Evolutionary conservation across 1,139 yeast genomes (phyloP), one percentile per base, ranked within the genome.

Genomic region (Lodderomyces jiufengensis): DNA sequence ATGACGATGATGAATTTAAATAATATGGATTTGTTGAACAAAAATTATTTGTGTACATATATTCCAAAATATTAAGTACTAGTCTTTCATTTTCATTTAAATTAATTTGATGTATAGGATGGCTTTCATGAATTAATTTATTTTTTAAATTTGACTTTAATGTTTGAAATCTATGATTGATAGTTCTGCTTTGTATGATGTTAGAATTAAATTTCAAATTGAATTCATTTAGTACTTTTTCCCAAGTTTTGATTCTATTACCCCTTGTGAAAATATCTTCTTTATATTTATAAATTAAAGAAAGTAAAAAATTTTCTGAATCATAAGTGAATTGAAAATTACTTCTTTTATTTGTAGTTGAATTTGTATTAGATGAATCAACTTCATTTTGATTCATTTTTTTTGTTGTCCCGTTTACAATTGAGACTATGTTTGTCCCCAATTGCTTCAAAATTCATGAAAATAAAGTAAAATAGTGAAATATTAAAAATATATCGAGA

Each of bases 191-290:
- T 40, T 59, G 65, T 3, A 57, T 39, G 12, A 59, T 53, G 12
- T 44, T 46, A 24, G 57, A 36, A 20, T 50, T 40, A 31, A 47
- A 45, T 13, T 41, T 40, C 4, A 41, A 39, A 38, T 60, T 60
- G 37, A 59, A 59, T 31, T 55, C 54, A 13, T 41, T 40, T 15
- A 59, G 46, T 8, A 60, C 53, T 6, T 41, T 36, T 16, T 52
- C 54, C 66, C 66, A 60, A 1, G 62, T 59, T 39, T 51, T 57
- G 28, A 58, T 46, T 15, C 59, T 55, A 26, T 52, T 48, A 2
- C 66, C 66, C 31, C 64, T 39, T n/a, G 56, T 56, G 40, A 55
- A 58, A 3, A 60, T 44, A 22, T 52, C 59, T 16, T 50, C 49
- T 10, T 49, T 43, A 38, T 54, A 45, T 31, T 47, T 47, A 35